Percentiles rank a stretch among this genome's conserved stretches.
Conservation (phyloP, 2,329 filamentous ascomycete species). For the Phyllachora maydis region DNA sequence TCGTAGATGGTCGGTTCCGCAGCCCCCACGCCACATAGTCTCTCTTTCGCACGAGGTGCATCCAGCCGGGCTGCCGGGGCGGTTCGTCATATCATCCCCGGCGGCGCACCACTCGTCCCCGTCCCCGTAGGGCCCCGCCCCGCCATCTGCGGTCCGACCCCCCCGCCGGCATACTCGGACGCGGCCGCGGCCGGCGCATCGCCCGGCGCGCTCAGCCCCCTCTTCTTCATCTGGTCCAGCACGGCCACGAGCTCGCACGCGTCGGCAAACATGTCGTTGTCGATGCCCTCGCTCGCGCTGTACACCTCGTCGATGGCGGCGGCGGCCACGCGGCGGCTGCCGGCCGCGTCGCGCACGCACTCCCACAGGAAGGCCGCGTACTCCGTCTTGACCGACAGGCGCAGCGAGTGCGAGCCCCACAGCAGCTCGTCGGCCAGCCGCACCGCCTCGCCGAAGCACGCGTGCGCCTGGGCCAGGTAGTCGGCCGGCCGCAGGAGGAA, state of each 20-base stretch:
- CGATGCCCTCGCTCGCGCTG: constrained; percentile 76
- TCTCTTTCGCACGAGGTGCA: too few species aligned
- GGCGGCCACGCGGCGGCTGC: constrained; percentile 57
- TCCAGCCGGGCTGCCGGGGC: too few species aligned
- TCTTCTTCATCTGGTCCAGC: constrained; percentile 73
- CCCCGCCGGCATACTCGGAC: too few species aligned
- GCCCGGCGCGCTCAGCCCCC: constrained; percentile 28
- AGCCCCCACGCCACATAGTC: too few species aligned
- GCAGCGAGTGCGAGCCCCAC: constrained; percentile 74
- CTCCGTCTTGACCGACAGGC: constrained; percentile 78
- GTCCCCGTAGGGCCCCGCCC: too few species aligned
- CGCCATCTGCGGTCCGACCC: too few species aligned
- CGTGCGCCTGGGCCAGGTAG: constrained; percentile 65
- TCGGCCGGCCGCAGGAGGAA: constrained; percentile 65
- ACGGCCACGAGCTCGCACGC: constrained; percentile 75
- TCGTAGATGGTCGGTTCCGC: too few species aligned
- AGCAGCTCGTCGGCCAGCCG: constrained; percentile 54
- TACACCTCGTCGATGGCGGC: constrained; percentile 80
- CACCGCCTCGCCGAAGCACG: constrained; percentile 63
- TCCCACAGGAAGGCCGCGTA: constrained; percentile 89
- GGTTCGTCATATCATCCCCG: constrained; percentile 8
- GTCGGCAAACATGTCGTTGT: constrained; percentile 88
- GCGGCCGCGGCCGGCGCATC: too few species aligned
- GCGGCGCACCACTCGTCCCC: too few species aligned
- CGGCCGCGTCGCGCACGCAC: constrained; percentile 64